phyloP scores from a whole-genome alignment of 73 alveolate genomes.

The Paramecium biaurelia region DNA sequence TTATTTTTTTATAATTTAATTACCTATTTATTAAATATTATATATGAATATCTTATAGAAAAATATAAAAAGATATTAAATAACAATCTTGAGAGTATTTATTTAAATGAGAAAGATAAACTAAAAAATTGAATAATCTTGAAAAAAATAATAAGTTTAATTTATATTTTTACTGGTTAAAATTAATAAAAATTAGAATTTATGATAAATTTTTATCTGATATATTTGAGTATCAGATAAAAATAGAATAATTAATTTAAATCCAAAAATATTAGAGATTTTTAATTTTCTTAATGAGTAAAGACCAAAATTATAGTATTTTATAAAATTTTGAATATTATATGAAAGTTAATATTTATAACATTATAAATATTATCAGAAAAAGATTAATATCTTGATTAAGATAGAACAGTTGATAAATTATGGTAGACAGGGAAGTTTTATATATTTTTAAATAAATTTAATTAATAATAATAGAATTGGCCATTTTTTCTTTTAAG shows the following conservation, averaged over 20 bases:
- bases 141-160: background rate
- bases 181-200: background rate
- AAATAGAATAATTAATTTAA: background rate
- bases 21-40: background rate
- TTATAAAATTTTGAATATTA: too few species aligned
- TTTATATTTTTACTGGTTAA: background rate
- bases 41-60: background rate
- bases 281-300: too few species aligned
- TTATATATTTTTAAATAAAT: too few species aligned
- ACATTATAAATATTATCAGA: background rate
- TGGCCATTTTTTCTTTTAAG: too few species aligned
- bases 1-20: background rate
- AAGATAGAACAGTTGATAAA: too few species aligned
- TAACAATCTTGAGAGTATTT: background rate
- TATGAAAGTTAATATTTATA: too few species aligned
- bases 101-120: background rate
- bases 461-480: too few species aligned
- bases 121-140: background rate
- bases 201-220: background rate
- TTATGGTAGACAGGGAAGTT: too few species aligned
- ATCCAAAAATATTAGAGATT: too few species aligned
- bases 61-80: background rate
- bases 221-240: background rate
- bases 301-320: too few species aligned
- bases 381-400: background rate